Base-by-base conservation (phyloP, 1,139 yeast genomes). In the Nakaseomyces bracarensis region DNA sequence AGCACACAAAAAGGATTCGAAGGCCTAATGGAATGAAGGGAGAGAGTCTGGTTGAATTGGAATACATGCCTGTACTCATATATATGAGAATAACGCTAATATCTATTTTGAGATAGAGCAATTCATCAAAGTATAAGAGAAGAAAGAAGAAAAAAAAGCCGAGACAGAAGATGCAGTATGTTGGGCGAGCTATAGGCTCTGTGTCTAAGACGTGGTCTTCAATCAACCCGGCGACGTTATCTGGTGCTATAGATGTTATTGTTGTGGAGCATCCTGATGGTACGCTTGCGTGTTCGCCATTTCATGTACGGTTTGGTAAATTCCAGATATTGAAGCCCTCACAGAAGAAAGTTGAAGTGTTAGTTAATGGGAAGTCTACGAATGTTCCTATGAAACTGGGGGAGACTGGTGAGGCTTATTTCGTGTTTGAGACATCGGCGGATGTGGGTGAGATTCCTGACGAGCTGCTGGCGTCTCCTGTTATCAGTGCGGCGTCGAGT, bases 161-260 rank as follows among this genome's bases (percentile, higher is more conserved):
- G 7, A 6, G 10, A 22, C 25, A 22, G n/a, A 22, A 22, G 7
- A 89, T 89, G 98, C 97, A 89, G 64, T 89, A 87, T 80, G 94
- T 89, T 49, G 96, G 95, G 15, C 74, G 94, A 61, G 97, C 95
- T 11, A 82, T 94, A 43, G 96, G 86, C 35, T 82, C 93, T 39
- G 95, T 91, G 16, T 86, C 95, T 48, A 89, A 87, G 64, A 93
- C 96, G 43, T 91, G 96, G 97, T 87, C 87, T 54, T 86, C 96
- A 27, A 78, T 91, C 54, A 91, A 91, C 57, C 98, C 98, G 1
- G 89, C 97, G 2, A 91, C 98, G 1, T 71, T 91, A 21, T 82
- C 95, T 26, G 99, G 99, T 3, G 98, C 98, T 25, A 91, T 91
- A 61, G 99, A 91, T 64, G 87, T 93, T 47, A 86, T 91, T 38